These are phyloP conservation scores for Ceratobasidium sp. DNA, from an alignment of 1,284 basidiomycete genomes.

Conservation along the genomic window DNA sequence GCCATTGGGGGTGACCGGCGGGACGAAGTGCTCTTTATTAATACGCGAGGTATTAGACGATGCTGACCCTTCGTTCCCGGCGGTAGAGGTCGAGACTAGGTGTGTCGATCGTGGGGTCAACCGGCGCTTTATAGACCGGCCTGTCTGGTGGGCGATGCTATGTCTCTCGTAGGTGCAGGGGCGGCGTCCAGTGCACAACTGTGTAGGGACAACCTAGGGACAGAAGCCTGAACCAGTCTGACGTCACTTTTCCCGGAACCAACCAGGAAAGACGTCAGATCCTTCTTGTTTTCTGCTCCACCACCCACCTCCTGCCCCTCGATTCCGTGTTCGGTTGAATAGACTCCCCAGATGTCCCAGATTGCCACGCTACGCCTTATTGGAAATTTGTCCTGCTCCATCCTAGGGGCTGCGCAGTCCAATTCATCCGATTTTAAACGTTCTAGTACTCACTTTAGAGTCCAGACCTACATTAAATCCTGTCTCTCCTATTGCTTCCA, in stretches of 20 bases:
- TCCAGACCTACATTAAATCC: too few species aligned
- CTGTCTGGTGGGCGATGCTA: too few species aligned
- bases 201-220: too few species aligned
- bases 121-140: too few species aligned
- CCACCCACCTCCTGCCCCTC: not conserved
- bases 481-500: too few species aligned
- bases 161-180: not conserved
- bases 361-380: not conserved
- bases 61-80: slow-evolving; percentile 36
- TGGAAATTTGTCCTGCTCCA: not conserved
- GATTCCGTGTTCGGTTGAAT: not conserved
- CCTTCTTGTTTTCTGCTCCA: not conserved
- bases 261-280: not conserved
- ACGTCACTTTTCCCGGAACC: too few species aligned
- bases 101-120: too few species aligned
- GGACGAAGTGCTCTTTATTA: slow-evolving; percentile 35
- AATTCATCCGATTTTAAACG: not conserved
- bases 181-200: not conserved
- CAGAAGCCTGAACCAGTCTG: too few species aligned
- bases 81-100: not conserved
- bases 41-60: slow-evolving; percentile 25
- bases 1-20: not conserved
- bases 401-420: not conserved
- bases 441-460: too few species aligned
- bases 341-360: not conserved